Evolutionary conservation across 2,329 filamentous ascomycete genomes (phyloP).

Genomic region (Pseudocercospora fuligena): DNA sequence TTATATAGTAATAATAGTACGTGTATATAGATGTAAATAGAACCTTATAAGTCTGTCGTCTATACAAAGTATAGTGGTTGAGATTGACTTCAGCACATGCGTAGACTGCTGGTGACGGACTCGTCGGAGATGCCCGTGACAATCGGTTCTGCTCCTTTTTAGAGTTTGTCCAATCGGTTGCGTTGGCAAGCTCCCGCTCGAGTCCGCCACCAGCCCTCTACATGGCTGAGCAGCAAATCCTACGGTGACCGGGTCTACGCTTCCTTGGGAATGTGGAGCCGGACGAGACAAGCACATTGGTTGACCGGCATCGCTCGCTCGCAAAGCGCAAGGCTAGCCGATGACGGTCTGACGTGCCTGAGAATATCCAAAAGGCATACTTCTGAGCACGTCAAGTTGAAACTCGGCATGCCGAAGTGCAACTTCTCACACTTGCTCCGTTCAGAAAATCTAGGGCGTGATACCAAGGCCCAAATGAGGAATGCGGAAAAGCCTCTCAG

Average conservation of each 20-base stretch:
- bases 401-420: neutral
- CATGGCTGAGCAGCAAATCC: slow-evolving; percentile 1
- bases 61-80: neutral
- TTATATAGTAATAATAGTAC: neutral
- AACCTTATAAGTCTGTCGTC: neutral
- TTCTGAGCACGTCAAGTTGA: slow-evolving; percentile 1
- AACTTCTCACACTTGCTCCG: neutral
- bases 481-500: neutral
- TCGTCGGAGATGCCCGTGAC: too few species aligned
- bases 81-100: slow-evolving; percentile 8
- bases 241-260: neutral
- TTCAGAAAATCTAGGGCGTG: neutral
- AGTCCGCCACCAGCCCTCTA: too few species aligned
- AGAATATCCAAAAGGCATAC: neutral
- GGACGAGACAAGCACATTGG: neutral
- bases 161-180: too few species aligned
- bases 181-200: too few species aligned
- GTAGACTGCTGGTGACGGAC: too few species aligned
- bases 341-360: neutral
- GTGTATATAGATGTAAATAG: neutral
- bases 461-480: neutral
- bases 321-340: neutral
- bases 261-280: neutral
- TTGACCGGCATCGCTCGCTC: neutral
- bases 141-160: too few species aligned